Conservation (phyloP, 352 stramenopile species). For the Nothophytophthora sp. region DNA sequence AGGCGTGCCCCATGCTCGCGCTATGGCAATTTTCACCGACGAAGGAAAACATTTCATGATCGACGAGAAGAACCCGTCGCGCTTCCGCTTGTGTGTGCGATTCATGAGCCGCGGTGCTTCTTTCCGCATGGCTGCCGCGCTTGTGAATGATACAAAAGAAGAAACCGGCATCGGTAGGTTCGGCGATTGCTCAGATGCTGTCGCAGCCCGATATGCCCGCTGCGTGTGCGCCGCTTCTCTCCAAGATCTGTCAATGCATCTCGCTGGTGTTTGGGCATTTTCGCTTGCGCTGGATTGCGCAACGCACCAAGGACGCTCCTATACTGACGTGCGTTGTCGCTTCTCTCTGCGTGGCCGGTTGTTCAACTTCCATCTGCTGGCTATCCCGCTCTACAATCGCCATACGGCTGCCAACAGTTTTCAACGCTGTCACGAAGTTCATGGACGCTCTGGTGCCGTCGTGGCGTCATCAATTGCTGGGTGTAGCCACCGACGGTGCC, state of each 20-base stretch:
- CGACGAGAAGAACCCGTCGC: constrained; percentile 9
- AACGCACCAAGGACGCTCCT: constrained; percentile 7
- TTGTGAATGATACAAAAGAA: constrained; percentile 7
- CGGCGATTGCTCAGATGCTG: no score
- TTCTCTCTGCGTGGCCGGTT: constrained; percentile 1
- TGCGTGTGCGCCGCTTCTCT: constrained; percentile 6
- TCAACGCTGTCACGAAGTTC: background rate
- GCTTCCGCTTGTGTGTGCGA: constrained; percentile 12
- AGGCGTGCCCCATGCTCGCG: background rate
- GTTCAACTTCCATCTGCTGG: constrained; percentile 11
- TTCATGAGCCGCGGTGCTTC: constrained; percentile 11
- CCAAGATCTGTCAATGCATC: background rate
- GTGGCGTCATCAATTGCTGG: background rate
- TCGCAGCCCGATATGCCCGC: constrained; percentile 6
- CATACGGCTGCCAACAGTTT: constrained; percentile 11
- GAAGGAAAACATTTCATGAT: constrained; percentile 3
- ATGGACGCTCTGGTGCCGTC: background rate
- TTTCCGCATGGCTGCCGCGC: constrained; percentile 10
- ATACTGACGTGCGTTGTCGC: constrained; percentile 10
- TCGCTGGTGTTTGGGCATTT: constrained; percentile 4
- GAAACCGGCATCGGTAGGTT: constrained; percentile 7
- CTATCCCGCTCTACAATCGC: constrained; percentile 4
- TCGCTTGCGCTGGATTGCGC: constrained; percentile 1
- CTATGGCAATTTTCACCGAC: background rate
- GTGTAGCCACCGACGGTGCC: background rate